These are phyloP conservation scores for Nymphaea colorata DNA, from an alignment of 164 flowering plant genomes.

Conservation along the genomic window DNA sequence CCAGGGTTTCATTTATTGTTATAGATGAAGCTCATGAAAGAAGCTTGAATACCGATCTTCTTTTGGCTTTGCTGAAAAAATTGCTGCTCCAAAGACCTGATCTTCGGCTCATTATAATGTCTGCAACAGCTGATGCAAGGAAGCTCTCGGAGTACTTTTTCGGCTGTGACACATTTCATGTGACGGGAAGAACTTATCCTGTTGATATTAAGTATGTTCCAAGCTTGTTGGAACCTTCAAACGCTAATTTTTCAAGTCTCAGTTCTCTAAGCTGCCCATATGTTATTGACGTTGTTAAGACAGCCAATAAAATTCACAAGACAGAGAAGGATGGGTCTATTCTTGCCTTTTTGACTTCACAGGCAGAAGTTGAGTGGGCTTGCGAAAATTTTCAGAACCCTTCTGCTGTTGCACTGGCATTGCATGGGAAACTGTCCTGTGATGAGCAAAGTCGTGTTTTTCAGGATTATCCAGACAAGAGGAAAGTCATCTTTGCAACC, in stretches of 20 bases:
- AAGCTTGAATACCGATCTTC: conserved; percentile 90
- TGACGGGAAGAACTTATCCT: conserved; percentile 75
- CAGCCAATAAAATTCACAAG: conserved; percentile 46
- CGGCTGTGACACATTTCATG: conserved; percentile 50
- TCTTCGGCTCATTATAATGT: conserved; percentile 86
- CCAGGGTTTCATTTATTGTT: conserved; percentile 62
- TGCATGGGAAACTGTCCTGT: conserved; percentile 82
- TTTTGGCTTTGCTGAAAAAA: conserved; percentile 61
- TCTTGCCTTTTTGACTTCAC: conserved; percentile 92
- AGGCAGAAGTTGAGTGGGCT: conserved; percentile 90
- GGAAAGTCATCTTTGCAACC: conserved; percentile 86
- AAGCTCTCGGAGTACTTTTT: conserved; percentile 74
- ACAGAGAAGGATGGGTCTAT: conserved; percentile 68
- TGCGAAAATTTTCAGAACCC: conserved; percentile 55
- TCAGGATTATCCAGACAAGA: conserved; percentile 41
- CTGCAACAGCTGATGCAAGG: conserved; percentile 88
- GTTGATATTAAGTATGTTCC: conserved; percentile 68
- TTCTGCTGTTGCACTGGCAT: conserved; percentile 55
- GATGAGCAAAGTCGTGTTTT: conserved; percentile 75
- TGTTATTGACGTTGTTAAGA: conserved; percentile 55
- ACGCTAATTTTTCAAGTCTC: conserved; percentile 1
- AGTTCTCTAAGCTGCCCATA: conserved; percentile 28
- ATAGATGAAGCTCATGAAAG: conserved; percentile 99
- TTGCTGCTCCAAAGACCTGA: conserved; percentile 45
- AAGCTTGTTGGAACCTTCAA: conserved; percentile 10